Evolutionary conservation across 169 alveolate genomes (phyloP).

Genomic region (Cystoisospora suis): DNA sequence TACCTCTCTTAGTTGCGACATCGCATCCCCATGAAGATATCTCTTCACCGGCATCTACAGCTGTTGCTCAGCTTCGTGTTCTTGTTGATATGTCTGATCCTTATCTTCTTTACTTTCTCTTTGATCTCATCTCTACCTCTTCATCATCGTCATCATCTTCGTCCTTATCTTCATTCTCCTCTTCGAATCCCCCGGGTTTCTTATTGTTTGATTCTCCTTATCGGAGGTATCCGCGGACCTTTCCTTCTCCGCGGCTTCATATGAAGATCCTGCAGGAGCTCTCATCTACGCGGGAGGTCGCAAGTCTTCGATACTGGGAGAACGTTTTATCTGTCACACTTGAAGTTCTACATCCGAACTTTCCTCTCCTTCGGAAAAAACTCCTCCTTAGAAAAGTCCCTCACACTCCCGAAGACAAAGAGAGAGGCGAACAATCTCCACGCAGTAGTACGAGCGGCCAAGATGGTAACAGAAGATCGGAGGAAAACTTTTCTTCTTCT

Average conservation of each 20-base stretch:
- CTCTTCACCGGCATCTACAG: not conserved
- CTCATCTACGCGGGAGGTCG: not conserved
- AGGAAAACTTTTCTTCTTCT: not conserved
- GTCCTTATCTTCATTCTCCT: not conserved
- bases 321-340: not conserved
- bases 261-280: not conserved
- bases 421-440: not conserved
- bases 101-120: not conserved
- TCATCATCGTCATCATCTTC: no score
- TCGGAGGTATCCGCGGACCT: not conserved
- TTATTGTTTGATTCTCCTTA: not conserved
- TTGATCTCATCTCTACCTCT: not conserved
- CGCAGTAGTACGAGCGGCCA: not conserved
- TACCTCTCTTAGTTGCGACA: slow-evolving; percentile 30
- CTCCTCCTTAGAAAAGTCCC: not conserved
- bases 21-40: not conserved
- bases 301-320: not conserved
- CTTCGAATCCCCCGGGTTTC: not conserved
- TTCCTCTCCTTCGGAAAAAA: not conserved
- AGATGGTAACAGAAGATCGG: not conserved
- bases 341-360: not conserved
- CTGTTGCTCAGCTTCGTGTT: not conserved
- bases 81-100: not conserved
- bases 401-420: not conserved
- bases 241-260: not conserved